phyloP scores from a whole-genome alignment of 2,329 filamentous ascomycete species.

The Neopestalotiopsis clavispora region DNA sequence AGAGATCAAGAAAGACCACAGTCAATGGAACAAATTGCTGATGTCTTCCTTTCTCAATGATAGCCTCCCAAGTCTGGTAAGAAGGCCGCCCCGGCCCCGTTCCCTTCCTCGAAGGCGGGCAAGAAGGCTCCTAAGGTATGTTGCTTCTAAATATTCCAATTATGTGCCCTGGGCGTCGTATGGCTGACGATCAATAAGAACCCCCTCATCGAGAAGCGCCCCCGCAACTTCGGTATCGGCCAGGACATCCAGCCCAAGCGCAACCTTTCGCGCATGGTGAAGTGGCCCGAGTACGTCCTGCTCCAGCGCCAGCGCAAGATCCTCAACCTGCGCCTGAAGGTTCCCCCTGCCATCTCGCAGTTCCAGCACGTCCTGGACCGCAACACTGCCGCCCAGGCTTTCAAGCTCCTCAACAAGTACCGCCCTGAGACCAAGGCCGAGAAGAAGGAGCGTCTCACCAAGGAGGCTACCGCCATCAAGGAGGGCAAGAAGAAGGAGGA shows the following conservation, averaged over 20 bases:
- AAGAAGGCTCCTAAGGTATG: conserved; percentile 98
- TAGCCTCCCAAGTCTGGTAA: conserved; percentile 98
- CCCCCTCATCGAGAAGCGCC: conserved; percentile 98
- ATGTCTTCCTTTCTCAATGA: conserved; percentile 99
- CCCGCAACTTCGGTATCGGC: conserved; percentile 97
- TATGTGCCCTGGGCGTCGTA: not conserved
- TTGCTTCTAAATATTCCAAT: conserved; percentile 31
- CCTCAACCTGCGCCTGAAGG: conserved; percentile 97
- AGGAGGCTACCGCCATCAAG: conserved; percentile 96
- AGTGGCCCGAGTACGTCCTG: conserved; percentile 99
- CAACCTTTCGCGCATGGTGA: conserved; percentile 97
- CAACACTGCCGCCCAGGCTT: conserved; percentile 93
- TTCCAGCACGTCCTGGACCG: conserved; percentile 97
- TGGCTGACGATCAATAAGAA: conserved; percentile 64
- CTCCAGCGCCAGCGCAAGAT: conserved; percentile 96
- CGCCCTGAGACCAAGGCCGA: conserved; percentile 97
- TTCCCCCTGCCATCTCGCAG: conserved; percentile 94
- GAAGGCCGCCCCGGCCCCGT: conserved; percentile 97
- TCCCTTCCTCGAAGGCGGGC: conserved; percentile 89
- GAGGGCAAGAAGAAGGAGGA: conserved; percentile 99
- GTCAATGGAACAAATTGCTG: conserved; percentile 82
- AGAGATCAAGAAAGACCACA: conserved; percentile 89
- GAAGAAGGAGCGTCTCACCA: conserved; percentile 99
- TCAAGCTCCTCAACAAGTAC: conserved; percentile 99
- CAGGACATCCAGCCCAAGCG: conserved; percentile 97